Conservation (phyloP, 805 yeast species). For the Schizosaccharomyces cryophilus region DNA sequence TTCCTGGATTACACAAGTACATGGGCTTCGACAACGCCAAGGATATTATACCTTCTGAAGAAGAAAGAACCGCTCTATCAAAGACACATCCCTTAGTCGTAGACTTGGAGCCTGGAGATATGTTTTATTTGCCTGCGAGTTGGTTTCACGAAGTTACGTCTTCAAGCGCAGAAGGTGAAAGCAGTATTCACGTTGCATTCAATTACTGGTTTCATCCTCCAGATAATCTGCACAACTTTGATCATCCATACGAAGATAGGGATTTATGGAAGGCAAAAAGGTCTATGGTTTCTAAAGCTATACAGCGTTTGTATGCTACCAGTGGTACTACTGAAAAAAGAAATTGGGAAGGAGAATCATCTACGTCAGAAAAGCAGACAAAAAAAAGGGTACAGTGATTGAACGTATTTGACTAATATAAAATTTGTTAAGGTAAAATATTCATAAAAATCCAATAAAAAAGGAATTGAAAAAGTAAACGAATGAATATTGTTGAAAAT, state of each 20-base stretch:
- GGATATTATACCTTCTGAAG: background rate
- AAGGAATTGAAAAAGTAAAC: background rate
- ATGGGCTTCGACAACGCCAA: background rate
- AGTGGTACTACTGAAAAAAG: background rate
- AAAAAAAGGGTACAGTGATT: no score
- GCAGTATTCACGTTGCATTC: slow-evolving; percentile 3
- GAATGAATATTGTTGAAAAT: background rate
- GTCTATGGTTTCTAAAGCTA: background rate
- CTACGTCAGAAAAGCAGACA: background rate
- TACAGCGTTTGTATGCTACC: background rate
- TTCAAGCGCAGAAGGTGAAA: slow-evolving; percentile 3
- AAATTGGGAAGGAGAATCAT: background rate
- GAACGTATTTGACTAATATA: background rate
- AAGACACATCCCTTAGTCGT: slow-evolving; percentile 6
- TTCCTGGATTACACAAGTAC: background rate
- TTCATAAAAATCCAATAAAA: background rate
- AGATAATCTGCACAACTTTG: background rate
- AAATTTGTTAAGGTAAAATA: background rate
- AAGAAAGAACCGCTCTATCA: background rate
- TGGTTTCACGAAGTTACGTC: slow-evolving; percentile 19
- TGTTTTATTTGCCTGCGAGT: slow-evolving; percentile 17
- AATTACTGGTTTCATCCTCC: slow-evolving; percentile 4
- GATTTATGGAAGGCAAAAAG: background rate
- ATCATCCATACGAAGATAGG: background rate
- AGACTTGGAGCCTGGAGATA: slow-evolving; percentile 16